Percentiles rank a stretch among this genome's conserved stretches.
Evolutionary conservation across 148 eudicot genomes (phyloP).

Genomic region (Pouteria glomerata): DNA sequence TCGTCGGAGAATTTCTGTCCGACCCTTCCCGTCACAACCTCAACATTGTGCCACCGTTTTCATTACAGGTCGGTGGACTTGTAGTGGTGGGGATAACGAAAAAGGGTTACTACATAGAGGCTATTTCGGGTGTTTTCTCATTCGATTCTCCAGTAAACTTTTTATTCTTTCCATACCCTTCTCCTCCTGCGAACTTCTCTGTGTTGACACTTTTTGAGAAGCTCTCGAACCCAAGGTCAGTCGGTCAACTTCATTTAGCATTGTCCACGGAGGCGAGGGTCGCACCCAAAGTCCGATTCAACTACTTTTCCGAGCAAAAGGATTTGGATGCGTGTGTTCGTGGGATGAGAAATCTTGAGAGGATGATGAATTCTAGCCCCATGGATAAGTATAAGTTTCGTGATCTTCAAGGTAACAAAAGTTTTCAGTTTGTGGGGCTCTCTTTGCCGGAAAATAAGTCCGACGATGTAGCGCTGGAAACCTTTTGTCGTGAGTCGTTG

Average conservation of each 20-base stretch:
- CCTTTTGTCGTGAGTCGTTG: slow-evolving; percentile 6
- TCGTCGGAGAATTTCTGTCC: slow-evolving; percentile 46
- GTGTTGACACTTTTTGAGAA: background rate
- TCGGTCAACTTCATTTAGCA: slow-evolving; percentile 8
- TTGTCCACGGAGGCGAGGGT: background rate
- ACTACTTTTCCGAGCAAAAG: slow-evolving; percentile 4
- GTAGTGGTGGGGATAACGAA: slow-evolving; percentile 41
- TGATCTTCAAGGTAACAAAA: background rate
- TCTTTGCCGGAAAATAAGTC: slow-evolving; percentile 10
- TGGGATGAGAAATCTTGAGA: background rate
- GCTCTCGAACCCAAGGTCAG: slow-evolving; percentile 1
- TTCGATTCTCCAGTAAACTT: background rate
- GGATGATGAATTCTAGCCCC: background rate
- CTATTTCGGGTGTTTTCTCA: background rate
- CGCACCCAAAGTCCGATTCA: slow-evolving; percentile 15
- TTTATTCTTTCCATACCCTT: slow-evolving; percentile 8
- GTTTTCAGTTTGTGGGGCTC: slow-evolving; percentile 3
- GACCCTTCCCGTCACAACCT: slow-evolving; percentile 44
- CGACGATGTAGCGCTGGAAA: background rate
- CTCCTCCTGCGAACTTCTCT: slow-evolving; percentile 12
- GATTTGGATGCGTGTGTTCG: slow-evolving; percentile 6
- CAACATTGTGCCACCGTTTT: slow-evolving; percentile 31
- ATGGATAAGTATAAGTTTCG: slow-evolving; percentile 17
- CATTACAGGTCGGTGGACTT: slow-evolving; percentile 27
- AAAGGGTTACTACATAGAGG: slow-evolving; percentile 40